These are phyloP conservation scores for Candida arabinofermentans DNA, from an alignment of 805 yeast species.

Conservation along the genomic window DNA sequence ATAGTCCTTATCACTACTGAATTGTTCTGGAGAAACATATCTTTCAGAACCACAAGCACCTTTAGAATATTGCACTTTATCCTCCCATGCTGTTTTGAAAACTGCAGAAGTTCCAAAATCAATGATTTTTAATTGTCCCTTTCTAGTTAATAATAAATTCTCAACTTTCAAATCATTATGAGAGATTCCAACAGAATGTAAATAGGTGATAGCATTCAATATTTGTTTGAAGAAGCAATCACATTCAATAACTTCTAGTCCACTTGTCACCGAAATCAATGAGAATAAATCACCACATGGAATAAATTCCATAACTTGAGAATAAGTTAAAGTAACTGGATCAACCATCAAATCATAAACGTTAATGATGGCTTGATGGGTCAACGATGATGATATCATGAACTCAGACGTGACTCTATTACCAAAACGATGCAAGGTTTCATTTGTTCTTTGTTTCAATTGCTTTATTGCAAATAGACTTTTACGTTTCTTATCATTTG, in stretches of 20 bases:
- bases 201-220: conserved; percentile 72
- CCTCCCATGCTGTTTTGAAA: conserved; percentile 87
- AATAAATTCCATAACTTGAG: conserved; percentile 94
- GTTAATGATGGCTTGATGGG: conserved; percentile 71
- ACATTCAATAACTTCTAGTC: conserved; percentile 61
- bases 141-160: conserved; percentile 64
- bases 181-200: conserved; percentile 90
- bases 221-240: conserved; percentile 90
- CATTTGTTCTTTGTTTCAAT: conserved; percentile 58
- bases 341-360: conserved; percentile 79
- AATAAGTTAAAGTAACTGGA: conserved; percentile 61
- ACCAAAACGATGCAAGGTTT: conserved; percentile 51
- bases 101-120: conserved; percentile 94
- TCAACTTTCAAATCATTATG: conserved; percentile 93
- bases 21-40: conserved; percentile 91
- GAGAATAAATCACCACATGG: conserved; percentile 80
- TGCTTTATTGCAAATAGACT: conserved; percentile 72
- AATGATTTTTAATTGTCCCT: conserved; percentile 65
- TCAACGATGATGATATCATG: conserved; percentile 75
- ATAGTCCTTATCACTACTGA: conserved; percentile 45
- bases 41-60: conserved; percentile 91
- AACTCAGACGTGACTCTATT: conserved; percentile 86
- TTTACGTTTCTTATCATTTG: conserved; percentile 34
- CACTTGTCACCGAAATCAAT: conserved; percentile 47
- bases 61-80: conserved; percentile 56